Evolutionary conservation across 257 asterid species (phyloP), one percentile per base, ranked within the genome.

Genomic region (Jacaranda copaia): DNA sequence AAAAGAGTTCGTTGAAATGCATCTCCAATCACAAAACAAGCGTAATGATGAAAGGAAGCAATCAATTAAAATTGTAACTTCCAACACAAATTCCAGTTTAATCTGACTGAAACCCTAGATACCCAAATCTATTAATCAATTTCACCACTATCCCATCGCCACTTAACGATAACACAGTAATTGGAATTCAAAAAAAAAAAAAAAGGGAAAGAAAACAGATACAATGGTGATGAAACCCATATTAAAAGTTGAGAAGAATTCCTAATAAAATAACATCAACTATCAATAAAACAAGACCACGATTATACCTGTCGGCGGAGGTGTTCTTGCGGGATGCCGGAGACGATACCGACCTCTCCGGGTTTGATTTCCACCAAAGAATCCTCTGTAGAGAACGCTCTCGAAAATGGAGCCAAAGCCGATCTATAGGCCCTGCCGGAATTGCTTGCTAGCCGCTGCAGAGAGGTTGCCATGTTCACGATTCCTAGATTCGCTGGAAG

Each of bases 311-410:
- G 85, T 58, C 92, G 72, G 56, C 84, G 89, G 67, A 91, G 96
- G 85, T 93, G 99, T 75, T 91, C 95, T 76, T 91, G 86, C 60
- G 99, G 98, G 57, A 91, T 90, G 73, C 98, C 98, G 49, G 98
- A 88, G 79, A 90, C 97, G 78, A 81, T 62, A 8, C 98, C 99
- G 80, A 96, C 73, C 84, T 96, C 97, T 8, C 99, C 99, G 16
- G 97, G 89, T 60, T 86, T 87, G 58, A 83, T 79, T 85, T 96
- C 98, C 62, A 86, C 89, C 84, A 96, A 81, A 15, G 97, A 84
- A 74, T 82, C 96, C 6, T 85, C 92, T 3, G 97, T 66, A 14
- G 93, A 89, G 81, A 91, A 90, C 8, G 87, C 59, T 81, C 89
- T 88, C 49, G 91, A 72, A 36, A 85, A 42, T 20, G 87, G 85